Evolutionary conservation across 2,329 filamentous ascomycete genomes (phyloP), one percentile per base, ranked within the genome.

Genomic region (Anisogramma anomala): DNA sequence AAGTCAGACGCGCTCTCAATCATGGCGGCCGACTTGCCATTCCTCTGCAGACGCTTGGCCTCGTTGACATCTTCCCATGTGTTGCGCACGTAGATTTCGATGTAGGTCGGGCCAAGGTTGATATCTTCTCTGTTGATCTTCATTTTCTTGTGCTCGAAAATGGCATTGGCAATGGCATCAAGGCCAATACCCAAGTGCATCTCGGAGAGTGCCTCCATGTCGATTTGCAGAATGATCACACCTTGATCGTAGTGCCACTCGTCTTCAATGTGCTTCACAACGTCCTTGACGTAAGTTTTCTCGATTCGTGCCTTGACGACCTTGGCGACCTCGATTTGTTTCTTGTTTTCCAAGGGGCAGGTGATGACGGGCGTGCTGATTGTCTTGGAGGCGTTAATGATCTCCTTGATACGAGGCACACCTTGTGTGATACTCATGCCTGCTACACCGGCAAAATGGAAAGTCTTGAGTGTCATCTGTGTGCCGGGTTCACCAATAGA

Each of bases 341-440:
- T 67, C 46, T 79, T 77, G 55, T 87, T 91, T 49, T 85, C 72
- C 4, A 96, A 69, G 4, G 84, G 81, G 55, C 91, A 96, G 5
- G 76, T 79, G 51, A 98, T 94, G 56, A 98, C 82, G 0, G 91
- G 91, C 0, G 91, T 98, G 59, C 84, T 93, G 62, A 98, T 98
- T 36, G 71, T 69, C 59, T 87, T 94, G 7, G 87, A 94, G 5
- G 91, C 91, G 64, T 98, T 98, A 77, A 98, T 98, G 52, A 98
- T 98, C 70, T 98, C 91, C 66, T 98, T 98, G 68, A 98, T 98
- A 79, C 91, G 89, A 1, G 91, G 91, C 6, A 98, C 91, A 84
- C 91, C 91, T 57, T 95, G 86, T 0, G 91, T 98, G 57, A 98
- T 94, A 72, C 86, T 94, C 91, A 98, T 96, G 60, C 89, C 89